Evolutionary conservation across 1,139 yeast species (phyloP), one percentile per base, ranked within the genome.

Genomic region (Trichomonascaceae sp.): DNA sequence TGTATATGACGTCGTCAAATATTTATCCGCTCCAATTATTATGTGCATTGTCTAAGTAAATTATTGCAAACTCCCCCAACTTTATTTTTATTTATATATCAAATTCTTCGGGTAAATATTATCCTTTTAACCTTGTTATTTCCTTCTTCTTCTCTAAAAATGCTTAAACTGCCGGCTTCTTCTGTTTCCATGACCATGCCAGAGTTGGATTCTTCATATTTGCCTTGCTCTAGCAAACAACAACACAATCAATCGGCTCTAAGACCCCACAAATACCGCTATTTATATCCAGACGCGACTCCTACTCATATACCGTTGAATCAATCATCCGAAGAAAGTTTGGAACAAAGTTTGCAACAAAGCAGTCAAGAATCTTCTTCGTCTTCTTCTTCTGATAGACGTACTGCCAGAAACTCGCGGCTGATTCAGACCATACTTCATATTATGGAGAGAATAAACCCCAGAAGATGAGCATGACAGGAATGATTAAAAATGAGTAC

Each of bases 121-220:
- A 22, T 32, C 15, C 17, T 36, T 36, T 15, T n/a, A n/a, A n/a
- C n/a, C 15, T 13, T 36, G 41, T 13, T 4, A 36, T 36, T 36
- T 2, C 6, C 6, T 15, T 15, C 17, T 17, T 36, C 5, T 13
- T 36, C 18, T 22, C 9, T 12, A 44, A 44, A 10, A 13, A 45
- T 45, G 47, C 47, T 45, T 20, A 45, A 45, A 22, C 47, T 45
- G 7, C 32, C 27, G n/a, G 32, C 47, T 9, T 45, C 47, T 4
- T 2, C 47, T 5, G 17, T 45, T 13, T 27, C 19, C 6, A 10
- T 36, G 41, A 36, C 17, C 17, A 36, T 36, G 41, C 41, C 41
- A 9, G 41, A 36, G n/a, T 4, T 36, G 41, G 41, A 36, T 27
- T 27, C 32, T 27, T 27, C 32, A 27, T 27, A 27, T 27, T 27